These are phyloP conservation scores for Strobilomyces echinocephalus DNA, from an alignment of 768 basidiomycete species.

Conservation along the genomic window DNA sequence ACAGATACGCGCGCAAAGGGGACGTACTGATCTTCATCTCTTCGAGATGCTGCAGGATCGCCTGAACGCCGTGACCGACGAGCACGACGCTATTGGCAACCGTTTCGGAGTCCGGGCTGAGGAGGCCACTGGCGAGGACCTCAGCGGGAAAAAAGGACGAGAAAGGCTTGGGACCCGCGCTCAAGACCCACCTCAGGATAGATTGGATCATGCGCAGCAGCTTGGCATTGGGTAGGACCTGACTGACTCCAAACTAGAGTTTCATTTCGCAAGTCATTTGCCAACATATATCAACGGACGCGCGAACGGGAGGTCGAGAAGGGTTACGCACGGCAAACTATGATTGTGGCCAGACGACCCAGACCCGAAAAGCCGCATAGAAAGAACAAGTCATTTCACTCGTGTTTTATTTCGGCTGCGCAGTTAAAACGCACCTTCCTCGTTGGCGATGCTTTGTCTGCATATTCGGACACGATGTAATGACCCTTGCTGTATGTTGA, in stretches of 20 bases:
- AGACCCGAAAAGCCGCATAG: not conserved
- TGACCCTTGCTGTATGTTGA: conserved; percentile 49
- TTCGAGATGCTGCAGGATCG: conserved; percentile 58
- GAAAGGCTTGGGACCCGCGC: not conserved
- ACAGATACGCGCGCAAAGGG: not conserved
- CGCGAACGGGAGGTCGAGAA: not conserved
- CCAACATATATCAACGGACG: conserved; percentile 8
- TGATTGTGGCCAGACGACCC: conserved; percentile 2
- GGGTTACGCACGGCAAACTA: conserved; percentile 59
- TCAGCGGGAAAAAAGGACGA: not conserved
- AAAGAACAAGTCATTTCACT: not conserved
- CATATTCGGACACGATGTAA: conserved; percentile 67
- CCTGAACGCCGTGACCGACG: conserved; percentile 55
- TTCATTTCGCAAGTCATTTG: conserved; percentile 6
- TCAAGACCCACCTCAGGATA: conserved; percentile 52
- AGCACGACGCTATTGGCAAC: conserved; percentile 65
- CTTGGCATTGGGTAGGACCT: conserved; percentile 60
- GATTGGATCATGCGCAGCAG: conserved; percentile 70
- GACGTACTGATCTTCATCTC: conserved; percentile 77
- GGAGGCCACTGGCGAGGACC: conserved; percentile 49
- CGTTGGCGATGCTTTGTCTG: conserved; percentile 57
- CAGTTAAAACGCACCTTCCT: conserved; percentile 56
- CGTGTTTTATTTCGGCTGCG: conserved; percentile 18
- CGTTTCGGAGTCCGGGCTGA: conserved; percentile 74
- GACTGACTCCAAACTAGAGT: conserved; percentile 72